These are phyloP conservation scores for Calocybe indica DNA, from an alignment of 768 basidiomycete genomes.

Conservation along the genomic window DNA sequence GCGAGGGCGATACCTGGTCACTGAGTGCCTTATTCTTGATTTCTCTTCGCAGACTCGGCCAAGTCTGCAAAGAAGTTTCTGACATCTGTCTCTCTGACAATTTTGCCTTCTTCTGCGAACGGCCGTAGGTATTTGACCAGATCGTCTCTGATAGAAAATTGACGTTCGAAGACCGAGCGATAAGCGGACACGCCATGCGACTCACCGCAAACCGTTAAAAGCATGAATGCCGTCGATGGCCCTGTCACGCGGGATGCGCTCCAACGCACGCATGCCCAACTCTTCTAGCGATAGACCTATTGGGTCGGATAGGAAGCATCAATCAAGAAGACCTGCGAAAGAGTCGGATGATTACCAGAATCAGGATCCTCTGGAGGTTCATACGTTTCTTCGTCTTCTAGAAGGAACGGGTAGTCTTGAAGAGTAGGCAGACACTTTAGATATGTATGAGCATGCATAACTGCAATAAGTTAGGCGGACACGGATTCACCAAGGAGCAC, in stretches of 20 bases:
- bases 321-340: conserved; percentile 6
- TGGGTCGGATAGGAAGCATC: conserved; percentile 5
- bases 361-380: conserved; percentile 86
- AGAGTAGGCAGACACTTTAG: conserved; percentile 57
- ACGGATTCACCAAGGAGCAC: conserved; percentile 47
- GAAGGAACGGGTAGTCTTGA: conserved; percentile 48
- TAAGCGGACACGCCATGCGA: conserved; percentile 4
- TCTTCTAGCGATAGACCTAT: conserved; percentile 76
- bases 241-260: conserved; percentile 68
- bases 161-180: conserved; percentile 2
- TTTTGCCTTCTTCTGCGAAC: conserved; percentile 71
- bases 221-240: conserved; percentile 82
- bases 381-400: conserved; percentile 79
- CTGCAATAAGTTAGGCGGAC: conserved; percentile 1
- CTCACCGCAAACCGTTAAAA: conserved; percentile 78
- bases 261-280: conserved; percentile 74
- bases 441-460: conserved; percentile 1
- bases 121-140: conserved; percentile 68
- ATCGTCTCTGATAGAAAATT: conserved; percentile 47
- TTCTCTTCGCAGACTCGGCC: conserved; percentile 28
- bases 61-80: conserved; percentile 57
- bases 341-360: conserved; percentile 41
- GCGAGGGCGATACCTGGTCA: too few relatives aligned
- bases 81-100: conserved; percentile 71
- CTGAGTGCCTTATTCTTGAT: conserved; percentile 3